phyloP scores from a whole-genome alignment of 345 rosid genomes.

The Bretschneidera sinensis region DNA sequence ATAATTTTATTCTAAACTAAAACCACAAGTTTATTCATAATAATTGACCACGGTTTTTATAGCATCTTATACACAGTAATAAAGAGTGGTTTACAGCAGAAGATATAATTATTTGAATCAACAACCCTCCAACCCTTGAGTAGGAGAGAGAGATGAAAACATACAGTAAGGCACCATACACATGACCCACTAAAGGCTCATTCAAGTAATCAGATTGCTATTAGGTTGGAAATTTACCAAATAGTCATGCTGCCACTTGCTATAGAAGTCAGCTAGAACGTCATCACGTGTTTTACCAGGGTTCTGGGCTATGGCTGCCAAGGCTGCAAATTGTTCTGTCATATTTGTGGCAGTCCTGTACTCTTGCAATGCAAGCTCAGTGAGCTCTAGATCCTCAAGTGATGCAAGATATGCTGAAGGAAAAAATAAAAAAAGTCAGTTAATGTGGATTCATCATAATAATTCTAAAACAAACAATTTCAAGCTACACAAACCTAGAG shows the following conservation, averaged over 20 bases:
- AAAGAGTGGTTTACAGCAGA: background rate
- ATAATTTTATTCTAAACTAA: too few relatives aligned
- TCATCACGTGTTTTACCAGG: conserved; percentile 82
- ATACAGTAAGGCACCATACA: background rate
- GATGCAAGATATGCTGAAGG: conserved; percentile 78
- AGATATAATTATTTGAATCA: background rate
- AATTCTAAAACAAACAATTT: background rate
- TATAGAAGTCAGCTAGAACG: conserved; percentile 71
- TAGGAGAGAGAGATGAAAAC: background rate
- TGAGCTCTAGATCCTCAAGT: conserved; percentile 56
- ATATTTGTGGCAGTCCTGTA: conserved; percentile 80
- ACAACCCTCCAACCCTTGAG: background rate
- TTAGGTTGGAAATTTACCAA: conserved; percentile 45
- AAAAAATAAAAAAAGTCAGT: conserved; percentile 4
- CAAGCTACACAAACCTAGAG: conserved; percentile 60
- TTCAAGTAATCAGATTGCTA: background rate
- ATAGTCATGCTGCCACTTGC: conserved; percentile 82
- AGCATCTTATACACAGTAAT: too few relatives aligned
- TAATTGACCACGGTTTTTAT: background rate
- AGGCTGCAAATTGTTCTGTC: conserved; percentile 91
- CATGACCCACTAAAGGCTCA: background rate
- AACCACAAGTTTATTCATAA: too few relatives aligned
- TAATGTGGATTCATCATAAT: background rate
- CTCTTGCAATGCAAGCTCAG: conserved; percentile 57
- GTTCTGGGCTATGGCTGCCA: conserved; percentile 76